Percentiles rank a stretch among this genome's conserved stretches.
Conservation (phyloP, 495 filamentous ascomycete genomes). For the Penicillium bialowiezense region DNA sequence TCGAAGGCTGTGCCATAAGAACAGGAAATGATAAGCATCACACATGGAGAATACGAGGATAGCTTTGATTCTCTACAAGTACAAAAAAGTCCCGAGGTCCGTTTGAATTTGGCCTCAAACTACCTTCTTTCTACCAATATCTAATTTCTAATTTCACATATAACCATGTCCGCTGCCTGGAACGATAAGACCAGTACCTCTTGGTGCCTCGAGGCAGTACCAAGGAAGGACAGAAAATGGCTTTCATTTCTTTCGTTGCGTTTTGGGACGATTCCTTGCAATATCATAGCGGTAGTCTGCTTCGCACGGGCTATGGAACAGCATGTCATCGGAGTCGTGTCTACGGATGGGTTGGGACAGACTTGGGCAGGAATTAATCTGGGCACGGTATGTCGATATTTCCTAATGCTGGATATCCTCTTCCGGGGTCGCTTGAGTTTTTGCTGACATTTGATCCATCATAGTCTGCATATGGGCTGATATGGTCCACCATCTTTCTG, state of each 20-base stretch:
- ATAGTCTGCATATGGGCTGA: conserved; percentile 13
- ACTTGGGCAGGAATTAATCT: conserved; percentile 10
- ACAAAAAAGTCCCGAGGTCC: too few species aligned
- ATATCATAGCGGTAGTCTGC: conserved; percentile 12
- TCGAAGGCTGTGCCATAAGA: conserved; percentile 11
- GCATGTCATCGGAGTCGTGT: conserved; percentile 9
- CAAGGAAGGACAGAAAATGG: conserved; percentile 14
- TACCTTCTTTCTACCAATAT: background rate
- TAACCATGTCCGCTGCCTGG: background rate
- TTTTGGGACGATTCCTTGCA: conserved; percentile 8
- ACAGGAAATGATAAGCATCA: conserved; percentile 10
- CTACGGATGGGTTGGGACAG: conserved; percentile 12
- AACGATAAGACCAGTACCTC: background rate
- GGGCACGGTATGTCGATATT: conserved; percentile 7
- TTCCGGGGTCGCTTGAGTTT: background rate
- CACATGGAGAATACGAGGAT: background rate
- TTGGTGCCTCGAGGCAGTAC: conserved; percentile 15
- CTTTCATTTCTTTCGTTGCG: conserved; percentile 14
- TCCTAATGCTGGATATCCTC: too few species aligned
- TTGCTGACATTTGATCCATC: background rate
- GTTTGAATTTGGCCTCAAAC: too few species aligned
- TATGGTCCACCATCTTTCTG: conserved; percentile 13
- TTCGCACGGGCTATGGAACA: conserved; percentile 16
- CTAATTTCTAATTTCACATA: background rate
- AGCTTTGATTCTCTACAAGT: background rate